These are phyloP conservation scores for Cryphonectria parasitica DNA, from an alignment of 2,329 filamentous ascomycete genomes.

Conservation along the genomic window DNA sequence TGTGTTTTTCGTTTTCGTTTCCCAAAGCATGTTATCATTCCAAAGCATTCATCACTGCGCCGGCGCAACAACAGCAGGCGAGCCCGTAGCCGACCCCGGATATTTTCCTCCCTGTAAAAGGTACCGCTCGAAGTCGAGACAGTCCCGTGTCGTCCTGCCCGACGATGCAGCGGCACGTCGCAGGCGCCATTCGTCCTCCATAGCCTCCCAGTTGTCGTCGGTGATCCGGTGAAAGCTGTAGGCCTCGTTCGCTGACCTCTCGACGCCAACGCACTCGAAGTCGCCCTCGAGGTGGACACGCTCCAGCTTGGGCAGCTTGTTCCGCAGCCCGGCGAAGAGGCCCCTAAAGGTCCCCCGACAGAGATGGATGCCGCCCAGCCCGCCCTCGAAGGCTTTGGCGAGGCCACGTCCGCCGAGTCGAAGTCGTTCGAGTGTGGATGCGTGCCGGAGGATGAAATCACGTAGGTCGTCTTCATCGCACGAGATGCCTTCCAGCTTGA, in stretches of 20 bases:
- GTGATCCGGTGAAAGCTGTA: constrained; percentile 48
- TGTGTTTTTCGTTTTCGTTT: neutral
- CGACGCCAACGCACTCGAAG: constrained; percentile 46
- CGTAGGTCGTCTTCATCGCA: constrained; percentile 50
- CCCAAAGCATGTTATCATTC: neutral
- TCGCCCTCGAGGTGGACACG: constrained; percentile 52
- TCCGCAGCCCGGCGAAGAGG: constrained; percentile 46
- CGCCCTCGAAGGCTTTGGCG: constrained; percentile 43
- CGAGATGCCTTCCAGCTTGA: constrained; percentile 49
- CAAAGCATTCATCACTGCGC: constrained; percentile 21
- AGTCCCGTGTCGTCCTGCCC: constrained; percentile 41
- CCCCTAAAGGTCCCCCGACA: constrained; percentile 49
- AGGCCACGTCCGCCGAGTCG: constrained; percentile 51
- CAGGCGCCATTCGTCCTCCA: constrained; percentile 28
- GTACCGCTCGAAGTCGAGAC: constrained; percentile 46
- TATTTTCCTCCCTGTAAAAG: constrained; percentile 46
- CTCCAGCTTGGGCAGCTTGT: constrained; percentile 43
- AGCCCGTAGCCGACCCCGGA: constrained; percentile 32
- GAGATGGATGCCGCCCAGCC: constrained; percentile 50
- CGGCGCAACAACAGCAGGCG: constrained; percentile 24
- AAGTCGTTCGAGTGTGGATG: constrained; percentile 43
- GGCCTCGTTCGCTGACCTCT: constrained; percentile 43
- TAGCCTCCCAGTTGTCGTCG: constrained; percentile 46
- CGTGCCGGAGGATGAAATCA: constrained; percentile 47
- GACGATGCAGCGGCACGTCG: constrained; percentile 36